phyloP scores from a whole-genome alignment of 78 protist species.

The Acrasis kona region DNA sequence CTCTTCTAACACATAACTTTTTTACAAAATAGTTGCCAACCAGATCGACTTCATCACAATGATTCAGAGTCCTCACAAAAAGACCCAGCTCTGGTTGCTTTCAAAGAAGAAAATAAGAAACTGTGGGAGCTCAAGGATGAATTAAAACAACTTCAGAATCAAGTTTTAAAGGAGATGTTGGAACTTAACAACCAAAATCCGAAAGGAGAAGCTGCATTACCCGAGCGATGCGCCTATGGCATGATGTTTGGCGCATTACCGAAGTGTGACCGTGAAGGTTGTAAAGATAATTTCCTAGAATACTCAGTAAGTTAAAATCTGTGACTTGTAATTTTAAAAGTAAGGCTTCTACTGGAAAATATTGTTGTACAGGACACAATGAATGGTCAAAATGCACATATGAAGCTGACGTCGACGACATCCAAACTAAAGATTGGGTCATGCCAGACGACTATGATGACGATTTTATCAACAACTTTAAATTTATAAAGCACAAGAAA shows the following conservation, averaged over 20 bases:
- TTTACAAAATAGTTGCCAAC: no score
- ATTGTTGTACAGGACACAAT: not conserved
- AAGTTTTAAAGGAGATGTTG: not conserved
- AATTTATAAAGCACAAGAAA: not conserved
- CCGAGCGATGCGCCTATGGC: constrained; percentile 14
- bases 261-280: not conserved
- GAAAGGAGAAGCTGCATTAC: not conserved
- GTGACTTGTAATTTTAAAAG: not conserved
- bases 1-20: no score
- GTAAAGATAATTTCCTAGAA: not conserved
- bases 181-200: constrained; percentile 6
- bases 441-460: not conserved
- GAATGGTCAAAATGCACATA: not conserved
- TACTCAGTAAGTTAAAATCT: not conserved
- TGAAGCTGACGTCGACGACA: not conserved
- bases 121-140: not conserved
- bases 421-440: not conserved
- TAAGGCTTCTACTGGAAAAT: not conserved
- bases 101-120: not conserved
- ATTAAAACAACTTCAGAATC: not conserved
- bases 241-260: constrained; percentile 26
- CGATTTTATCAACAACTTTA: not conserved
- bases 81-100: not conserved
- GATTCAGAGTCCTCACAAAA: not conserved
- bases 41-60: no score